Conservation (phyloP, 2,329 filamentous ascomycete species). For the Beauveria sp. region DNA sequence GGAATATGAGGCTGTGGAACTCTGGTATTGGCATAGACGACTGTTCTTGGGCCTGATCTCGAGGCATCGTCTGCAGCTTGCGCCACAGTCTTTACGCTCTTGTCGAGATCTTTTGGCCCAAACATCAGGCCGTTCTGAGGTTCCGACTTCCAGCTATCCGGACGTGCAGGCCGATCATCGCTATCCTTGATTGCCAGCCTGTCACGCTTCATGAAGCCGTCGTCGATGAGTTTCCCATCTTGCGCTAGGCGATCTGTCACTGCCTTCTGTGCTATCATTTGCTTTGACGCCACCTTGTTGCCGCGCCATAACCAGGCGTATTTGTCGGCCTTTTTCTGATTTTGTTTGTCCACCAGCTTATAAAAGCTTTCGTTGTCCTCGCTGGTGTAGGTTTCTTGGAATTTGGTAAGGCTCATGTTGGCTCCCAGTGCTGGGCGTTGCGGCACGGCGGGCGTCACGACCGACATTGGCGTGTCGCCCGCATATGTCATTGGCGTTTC, state of each 20-base stretch:
- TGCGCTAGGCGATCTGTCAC: constrained; percentile 46
- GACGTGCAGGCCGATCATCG: constrained; percentile 65
- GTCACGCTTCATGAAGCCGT: constrained; percentile 47
- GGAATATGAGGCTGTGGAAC: constrained; percentile 46
- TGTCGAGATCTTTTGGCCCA: constrained; percentile 56
- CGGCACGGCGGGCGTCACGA: constrained; percentile 30
- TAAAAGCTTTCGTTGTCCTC: constrained; percentile 99
- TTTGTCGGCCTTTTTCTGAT: constrained; percentile 73
- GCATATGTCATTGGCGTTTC: constrained; percentile 59
- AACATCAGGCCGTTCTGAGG: constrained; percentile 90
- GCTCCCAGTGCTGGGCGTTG: constrained; percentile 54
- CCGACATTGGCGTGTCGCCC: constrained; percentile 66
- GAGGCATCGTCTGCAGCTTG: constrained; percentile 64
- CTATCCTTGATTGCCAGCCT: constrained; percentile 57
- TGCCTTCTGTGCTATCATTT: constrained; percentile 61
- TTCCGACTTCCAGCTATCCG: constrained; percentile 66
- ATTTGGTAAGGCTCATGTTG: constrained; percentile 73
- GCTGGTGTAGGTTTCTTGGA: constrained; percentile 90
- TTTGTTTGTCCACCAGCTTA: constrained; percentile 82
- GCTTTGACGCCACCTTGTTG: constrained; percentile 79
- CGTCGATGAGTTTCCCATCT: constrained; percentile 41
- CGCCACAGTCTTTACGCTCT: constrained; percentile 51
- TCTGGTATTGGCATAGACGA: constrained; percentile 79
- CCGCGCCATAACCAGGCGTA: constrained; percentile 83
- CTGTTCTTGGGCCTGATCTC: constrained; percentile 65